Conservation (phyloP, 306 rosid genomes). For the Citrullus amarus region DNA sequence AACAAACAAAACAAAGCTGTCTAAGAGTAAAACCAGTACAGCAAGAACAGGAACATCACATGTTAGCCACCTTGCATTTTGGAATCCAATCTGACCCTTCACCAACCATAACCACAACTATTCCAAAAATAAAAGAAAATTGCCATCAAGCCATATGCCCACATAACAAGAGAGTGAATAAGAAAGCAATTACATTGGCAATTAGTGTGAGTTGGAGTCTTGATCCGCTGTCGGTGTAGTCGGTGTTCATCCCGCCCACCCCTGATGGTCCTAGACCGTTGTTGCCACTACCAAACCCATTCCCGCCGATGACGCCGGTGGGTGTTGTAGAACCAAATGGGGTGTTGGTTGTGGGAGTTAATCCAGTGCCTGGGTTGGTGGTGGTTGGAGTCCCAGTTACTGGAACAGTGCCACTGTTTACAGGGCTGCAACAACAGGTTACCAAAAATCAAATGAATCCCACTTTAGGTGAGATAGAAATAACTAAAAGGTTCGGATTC, state of each 20-base stretch:
- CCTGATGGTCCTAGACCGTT: constrained; percentile 1
- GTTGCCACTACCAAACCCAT: not conserved
- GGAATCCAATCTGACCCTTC: constrained; percentile 7
- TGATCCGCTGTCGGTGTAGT: not conserved
- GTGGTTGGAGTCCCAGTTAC: constrained; percentile 11
- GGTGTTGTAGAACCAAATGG: constrained; percentile 2
- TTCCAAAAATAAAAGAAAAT: not conserved
- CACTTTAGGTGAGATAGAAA: not conserved
- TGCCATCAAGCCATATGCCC: not conserved
- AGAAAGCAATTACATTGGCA: not conserved
- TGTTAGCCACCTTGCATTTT: not conserved
- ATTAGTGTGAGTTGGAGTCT: not conserved
- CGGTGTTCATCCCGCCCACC: constrained; percentile 6
- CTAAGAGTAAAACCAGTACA: constrained; percentile 11
- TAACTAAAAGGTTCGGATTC: not conserved
- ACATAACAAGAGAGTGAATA: not conserved
- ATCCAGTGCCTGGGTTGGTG: not conserved
- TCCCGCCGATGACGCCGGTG: constrained; percentile 8
- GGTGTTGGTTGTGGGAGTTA: constrained; percentile 7
- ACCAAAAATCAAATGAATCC: not conserved
- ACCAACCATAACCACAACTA: not conserved
- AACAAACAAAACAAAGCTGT: constrained; percentile 20
- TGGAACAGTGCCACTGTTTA: not conserved
- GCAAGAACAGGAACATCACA: constrained; percentile 6
- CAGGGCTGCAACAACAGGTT: constrained; percentile 1